These are phyloP conservation scores for Ampelocalamus luodianensis DNA, from an alignment of 176 grass and related monocot genomes.

Conservation along the genomic window DNA sequence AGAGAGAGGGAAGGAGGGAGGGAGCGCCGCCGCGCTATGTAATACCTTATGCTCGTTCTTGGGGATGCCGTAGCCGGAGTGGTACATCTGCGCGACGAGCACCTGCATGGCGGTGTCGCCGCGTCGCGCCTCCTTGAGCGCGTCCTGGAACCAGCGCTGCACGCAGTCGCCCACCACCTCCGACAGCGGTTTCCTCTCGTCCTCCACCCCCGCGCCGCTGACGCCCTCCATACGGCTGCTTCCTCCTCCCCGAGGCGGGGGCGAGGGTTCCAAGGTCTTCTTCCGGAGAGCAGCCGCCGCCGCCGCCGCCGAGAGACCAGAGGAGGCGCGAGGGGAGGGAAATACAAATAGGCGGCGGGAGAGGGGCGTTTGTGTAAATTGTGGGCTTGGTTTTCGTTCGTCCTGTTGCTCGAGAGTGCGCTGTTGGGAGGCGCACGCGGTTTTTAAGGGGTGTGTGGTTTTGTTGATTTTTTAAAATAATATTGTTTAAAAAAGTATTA, in stretches of 20 bases:
- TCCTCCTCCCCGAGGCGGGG: not conserved
- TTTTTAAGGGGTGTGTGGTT: too few species aligned
- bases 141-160: conserved; percentile 82
- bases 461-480: too few species aligned
- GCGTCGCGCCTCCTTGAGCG: conserved; percentile 69
- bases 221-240: conserved; percentile 36
- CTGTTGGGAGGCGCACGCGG: too few species aligned
- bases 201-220: conserved; percentile 16
- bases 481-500: too few species aligned
- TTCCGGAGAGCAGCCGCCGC: not conserved
- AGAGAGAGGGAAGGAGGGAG: too few species aligned
- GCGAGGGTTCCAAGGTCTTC: not conserved
- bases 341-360: conserved; percentile 27
- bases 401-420: too few species aligned
- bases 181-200: conserved; percentile 60
- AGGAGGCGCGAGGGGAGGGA: conserved; percentile 13
- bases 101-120: conserved; percentile 79
- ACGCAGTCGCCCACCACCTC: conserved; percentile 81
- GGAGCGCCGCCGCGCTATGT: too few species aligned
- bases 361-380: conserved; percentile 44
- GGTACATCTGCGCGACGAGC: conserved; percentile 90
- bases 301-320: not conserved
- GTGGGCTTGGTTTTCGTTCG: not conserved
- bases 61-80: conserved; percentile 30
- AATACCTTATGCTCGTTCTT: too few species aligned